Conservation (phyloP, 2,329 filamentous ascomycete genomes). For the Rhytidhysteron rufulum region DNA sequence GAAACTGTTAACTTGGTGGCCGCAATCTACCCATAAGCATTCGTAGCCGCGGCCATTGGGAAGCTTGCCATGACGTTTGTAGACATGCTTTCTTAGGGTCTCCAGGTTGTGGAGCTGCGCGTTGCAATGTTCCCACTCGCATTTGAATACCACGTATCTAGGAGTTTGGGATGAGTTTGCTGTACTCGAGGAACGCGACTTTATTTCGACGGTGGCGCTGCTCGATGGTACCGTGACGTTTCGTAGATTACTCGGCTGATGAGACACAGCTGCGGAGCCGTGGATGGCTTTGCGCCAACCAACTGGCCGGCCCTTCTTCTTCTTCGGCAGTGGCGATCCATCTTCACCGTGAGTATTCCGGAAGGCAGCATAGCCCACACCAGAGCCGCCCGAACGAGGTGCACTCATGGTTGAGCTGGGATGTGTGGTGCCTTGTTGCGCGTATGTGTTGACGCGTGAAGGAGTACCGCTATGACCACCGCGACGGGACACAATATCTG, state of each 20-base stretch:
- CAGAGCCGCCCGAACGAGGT: conserved; percentile 15
- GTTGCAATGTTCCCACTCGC: conserved; percentile 55
- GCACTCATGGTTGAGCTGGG: conserved; percentile 12
- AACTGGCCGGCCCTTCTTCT: conserved; percentile 46
- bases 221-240: conserved; percentile 14
- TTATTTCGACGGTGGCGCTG: conserved; percentile 18
- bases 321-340: conserved; percentile 34
- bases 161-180: conserved; percentile 19
- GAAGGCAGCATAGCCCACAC: conserved; percentile 43
- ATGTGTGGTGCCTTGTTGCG: conserved; percentile 7
- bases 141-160: conserved; percentile 50
- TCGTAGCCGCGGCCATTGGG: conserved; percentile 33
- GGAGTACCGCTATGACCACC: not conserved
- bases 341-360: conserved; percentile 27
- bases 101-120: conserved; percentile 60
- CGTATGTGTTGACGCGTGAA: conserved; percentile 2
- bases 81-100: conserved; percentile 56
- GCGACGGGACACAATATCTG: conserved; percentile 8
- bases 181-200: conserved; percentile 30
- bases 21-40: conserved; percentile 47
- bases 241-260: conserved; percentile 21
- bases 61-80: conserved; percentile 50
- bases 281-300: conserved; percentile 49
- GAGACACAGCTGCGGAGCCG: conserved; percentile 29
- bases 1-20: conserved; percentile 18